These are phyloP conservation scores for Boletus huronensis DNA, from an alignment of 768 basidiomycete genomes.

Conservation along the genomic window DNA sequence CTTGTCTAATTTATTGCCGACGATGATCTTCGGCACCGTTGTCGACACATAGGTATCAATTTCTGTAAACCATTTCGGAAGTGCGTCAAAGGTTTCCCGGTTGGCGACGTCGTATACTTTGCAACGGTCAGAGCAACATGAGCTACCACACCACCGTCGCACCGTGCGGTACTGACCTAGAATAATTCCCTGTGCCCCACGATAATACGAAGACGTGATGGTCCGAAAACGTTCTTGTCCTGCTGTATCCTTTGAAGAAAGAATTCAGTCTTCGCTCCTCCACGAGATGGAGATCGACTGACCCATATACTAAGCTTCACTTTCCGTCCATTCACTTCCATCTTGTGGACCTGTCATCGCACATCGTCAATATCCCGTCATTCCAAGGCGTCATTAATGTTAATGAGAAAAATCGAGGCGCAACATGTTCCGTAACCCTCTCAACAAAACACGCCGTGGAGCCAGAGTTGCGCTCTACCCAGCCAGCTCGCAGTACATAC, in stretches of 20 bases:
- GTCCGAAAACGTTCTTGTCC: constrained; percentile 97
- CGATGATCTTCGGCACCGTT: constrained; percentile 89
- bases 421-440: neutral
- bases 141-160: neutral
- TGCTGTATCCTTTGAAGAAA: constrained; percentile 69
- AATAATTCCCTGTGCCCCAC: constrained; percentile 82
- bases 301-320: constrained; percentile 98
- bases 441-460: neutral
- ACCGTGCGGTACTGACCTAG: constrained; percentile 42
- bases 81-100: constrained; percentile 87
- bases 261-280: neutral
- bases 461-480: neutral
- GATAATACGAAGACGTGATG: constrained; percentile 92
- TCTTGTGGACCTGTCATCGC: constrained; percentile 71
- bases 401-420: neutral
- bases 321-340: constrained; percentile 77
- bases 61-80: constrained; percentile 91
- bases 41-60: constrained; percentile 88
- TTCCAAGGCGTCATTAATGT: neutral
- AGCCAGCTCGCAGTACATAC: constrained; percentile 22
- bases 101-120: constrained; percentile 94
- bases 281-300: constrained; percentile 24
- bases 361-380: neutral
- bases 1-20: constrained; percentile 95
- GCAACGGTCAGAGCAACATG: neutral